A percentile compares a stretch with the other conserved stretches of the same genome.
Evolutionary conservation across 345 rosid genomes (phyloP).

Genomic region (Gossypium arboreum): DNA sequence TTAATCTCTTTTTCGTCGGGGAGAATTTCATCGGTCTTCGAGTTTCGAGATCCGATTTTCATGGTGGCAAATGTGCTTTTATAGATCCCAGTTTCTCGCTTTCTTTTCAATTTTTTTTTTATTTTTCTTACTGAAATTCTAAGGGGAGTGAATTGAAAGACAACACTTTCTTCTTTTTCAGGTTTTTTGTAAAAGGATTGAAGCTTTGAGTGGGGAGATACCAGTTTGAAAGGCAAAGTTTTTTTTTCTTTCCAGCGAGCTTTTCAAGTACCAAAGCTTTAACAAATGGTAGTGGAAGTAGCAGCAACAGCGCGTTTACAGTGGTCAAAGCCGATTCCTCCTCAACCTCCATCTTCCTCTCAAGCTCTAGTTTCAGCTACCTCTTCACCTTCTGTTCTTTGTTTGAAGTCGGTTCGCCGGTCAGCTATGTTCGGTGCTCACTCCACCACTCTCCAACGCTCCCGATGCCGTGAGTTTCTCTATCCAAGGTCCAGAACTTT

Average conservation of each 20-base stretch:
- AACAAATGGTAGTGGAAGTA: constrained; percentile 63
- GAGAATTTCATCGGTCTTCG: constrained; percentile 16
- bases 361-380: constrained; percentile 54
- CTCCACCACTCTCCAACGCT: constrained; percentile 32
- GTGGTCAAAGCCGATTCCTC: constrained; percentile 52
- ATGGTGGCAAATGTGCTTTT: constrained; percentile 12
- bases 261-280: neutral
- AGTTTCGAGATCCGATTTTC: constrained; percentile 31
- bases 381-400: constrained; percentile 47
- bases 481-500: constrained; percentile 28
- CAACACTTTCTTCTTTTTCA: neutral
- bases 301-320: constrained; percentile 47
- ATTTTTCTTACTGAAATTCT: constrained; percentile 23
- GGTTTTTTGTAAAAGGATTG: constrained; percentile 4
- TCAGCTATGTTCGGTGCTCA: constrained; percentile 42
- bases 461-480: constrained; percentile 41
- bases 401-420: constrained; percentile 41
- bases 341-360: constrained; percentile 53
- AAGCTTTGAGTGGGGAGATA: neutral
- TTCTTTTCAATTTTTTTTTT: neutral
- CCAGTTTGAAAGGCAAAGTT: neutral
- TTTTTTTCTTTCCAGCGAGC: neutral
- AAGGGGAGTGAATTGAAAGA: constrained; percentile 17
- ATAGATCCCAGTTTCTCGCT: neutral
- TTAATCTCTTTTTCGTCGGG: too few species aligned